Conservation (phyloP, 805 yeast species). For the Suhomyces emberorum region DNA sequence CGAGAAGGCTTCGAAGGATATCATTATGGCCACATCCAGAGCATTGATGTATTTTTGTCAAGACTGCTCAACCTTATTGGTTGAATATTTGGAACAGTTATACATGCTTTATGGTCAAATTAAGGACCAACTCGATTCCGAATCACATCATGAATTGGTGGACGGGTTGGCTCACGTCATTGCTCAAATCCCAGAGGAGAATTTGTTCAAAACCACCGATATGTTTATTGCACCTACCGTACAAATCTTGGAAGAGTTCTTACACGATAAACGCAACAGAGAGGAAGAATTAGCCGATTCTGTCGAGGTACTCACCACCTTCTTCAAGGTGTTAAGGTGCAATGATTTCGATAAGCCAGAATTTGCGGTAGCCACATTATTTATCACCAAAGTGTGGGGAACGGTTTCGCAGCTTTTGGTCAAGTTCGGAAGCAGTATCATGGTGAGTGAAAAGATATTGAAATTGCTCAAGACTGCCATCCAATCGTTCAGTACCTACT, state of each 20-base stretch:
- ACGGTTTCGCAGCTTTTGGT: conserved; percentile 45
- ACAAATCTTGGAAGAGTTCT: conserved; percentile 29
- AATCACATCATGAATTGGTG: conserved; percentile 72
- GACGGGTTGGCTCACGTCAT: conserved; percentile 89
- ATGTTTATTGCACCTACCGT: conserved; percentile 69
- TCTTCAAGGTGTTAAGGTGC: conserved; percentile 55
- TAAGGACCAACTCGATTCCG: conserved; percentile 53
- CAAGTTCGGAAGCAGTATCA: conserved; percentile 55
- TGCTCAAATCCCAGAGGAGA: conserved; percentile 52
- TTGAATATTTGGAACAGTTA: conserved; percentile 69
- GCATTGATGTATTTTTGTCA: conserved; percentile 93
- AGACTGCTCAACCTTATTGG: conserved; percentile 72
- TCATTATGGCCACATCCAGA: conserved; percentile 83
- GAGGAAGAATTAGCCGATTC: conserved; percentile 52
- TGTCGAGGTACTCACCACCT: conserved; percentile 64
- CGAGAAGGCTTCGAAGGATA: conserved; percentile 38
- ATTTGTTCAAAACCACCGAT: conserved; percentile 50
- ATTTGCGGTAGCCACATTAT: conserved; percentile 52
- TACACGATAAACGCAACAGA: conserved; percentile 1
- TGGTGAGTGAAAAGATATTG: conserved; percentile 70
- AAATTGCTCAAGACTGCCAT: conserved; percentile 66
- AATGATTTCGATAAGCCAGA: conserved; percentile 30
- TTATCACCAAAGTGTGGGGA: conserved; percentile 59
- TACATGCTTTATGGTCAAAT: conserved; percentile 64
- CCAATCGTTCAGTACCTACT: conserved; percentile 55